These are phyloP conservation scores for Eucalyptus brandiana DNA, from an alignment of 345 rosid genomes.

Conservation along the genomic window DNA sequence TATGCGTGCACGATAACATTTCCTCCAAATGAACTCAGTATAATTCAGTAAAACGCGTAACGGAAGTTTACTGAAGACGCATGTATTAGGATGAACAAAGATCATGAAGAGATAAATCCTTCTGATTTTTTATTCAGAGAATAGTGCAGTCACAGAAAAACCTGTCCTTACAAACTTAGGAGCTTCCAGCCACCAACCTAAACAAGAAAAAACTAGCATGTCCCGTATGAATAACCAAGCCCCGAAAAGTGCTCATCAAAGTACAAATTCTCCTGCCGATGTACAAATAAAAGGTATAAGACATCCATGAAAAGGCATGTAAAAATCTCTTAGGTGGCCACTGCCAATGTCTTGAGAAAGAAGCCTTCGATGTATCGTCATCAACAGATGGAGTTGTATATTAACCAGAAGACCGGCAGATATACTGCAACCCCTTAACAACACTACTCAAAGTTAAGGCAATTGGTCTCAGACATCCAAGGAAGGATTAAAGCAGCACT, in stretches of 20 bases:
- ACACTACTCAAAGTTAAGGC: neutral
- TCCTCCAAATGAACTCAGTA: neutral
- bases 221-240: neutral
- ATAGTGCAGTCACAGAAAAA: neutral
- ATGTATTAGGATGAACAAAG: neutral
- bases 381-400: neutral
- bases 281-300: neutral
- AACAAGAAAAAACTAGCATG: neutral
- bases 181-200: neutral
- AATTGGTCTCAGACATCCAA: conserved; percentile 12
- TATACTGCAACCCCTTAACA: neutral
- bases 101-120: neutral
- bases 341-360: conserved; percentile 56
- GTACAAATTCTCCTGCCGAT: neutral
- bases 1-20: neutral
- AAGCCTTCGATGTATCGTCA: conserved; percentile 34
- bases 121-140: neutral
- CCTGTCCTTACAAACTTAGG: neutral
- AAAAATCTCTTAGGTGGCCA: conserved; percentile 74
- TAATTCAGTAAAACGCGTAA: neutral
- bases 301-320: conserved; percentile 51
- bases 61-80: neutral
- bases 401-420: neutral
- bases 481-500: neutral
- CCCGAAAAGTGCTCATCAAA: neutral